Conservation (phyloP, 768 basidiomycete genomes). For the Tephrocybe rancida region DNA sequence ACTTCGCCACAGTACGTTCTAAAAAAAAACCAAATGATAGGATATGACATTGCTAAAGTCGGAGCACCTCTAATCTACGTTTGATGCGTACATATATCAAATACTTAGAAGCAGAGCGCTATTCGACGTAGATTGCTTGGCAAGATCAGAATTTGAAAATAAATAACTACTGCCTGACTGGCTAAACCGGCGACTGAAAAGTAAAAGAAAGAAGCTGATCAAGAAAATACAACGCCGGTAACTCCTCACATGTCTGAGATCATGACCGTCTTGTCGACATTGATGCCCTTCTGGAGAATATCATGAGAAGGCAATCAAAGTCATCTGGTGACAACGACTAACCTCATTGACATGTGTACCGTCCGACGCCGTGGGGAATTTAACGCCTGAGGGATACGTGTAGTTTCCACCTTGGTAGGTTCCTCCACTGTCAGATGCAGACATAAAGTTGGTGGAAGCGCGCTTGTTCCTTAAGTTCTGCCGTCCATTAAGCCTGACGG, state of each 20-base stretch:
- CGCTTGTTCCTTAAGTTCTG: background rate
- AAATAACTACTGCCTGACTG: background rate
- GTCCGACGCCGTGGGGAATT: background rate
- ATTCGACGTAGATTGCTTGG: background rate
- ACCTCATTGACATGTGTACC: background rate
- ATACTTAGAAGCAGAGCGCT: background rate
- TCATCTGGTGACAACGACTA: background rate
- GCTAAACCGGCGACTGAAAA: background rate
- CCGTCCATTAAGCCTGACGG: constrained; percentile 4
- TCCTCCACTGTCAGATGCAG: background rate
- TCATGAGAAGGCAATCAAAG: background rate
- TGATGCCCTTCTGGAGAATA: constrained; percentile 2
- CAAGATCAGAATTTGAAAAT: background rate
- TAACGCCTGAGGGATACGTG: constrained; percentile 1
- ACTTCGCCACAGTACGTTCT: background rate
- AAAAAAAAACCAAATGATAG: background rate
- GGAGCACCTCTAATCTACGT: background rate
- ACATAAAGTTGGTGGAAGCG: background rate
- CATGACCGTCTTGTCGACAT: constrained; percentile 6
- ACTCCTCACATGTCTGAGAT: background rate
- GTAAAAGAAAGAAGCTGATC: background rate
- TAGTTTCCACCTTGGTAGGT: background rate
- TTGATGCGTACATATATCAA: background rate
- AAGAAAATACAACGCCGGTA: background rate
- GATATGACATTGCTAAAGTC: background rate